Evolutionary conservation across 495 filamentous ascomycete genomes (phyloP).

Genomic region (Hypoxylon subgilvum): DNA sequence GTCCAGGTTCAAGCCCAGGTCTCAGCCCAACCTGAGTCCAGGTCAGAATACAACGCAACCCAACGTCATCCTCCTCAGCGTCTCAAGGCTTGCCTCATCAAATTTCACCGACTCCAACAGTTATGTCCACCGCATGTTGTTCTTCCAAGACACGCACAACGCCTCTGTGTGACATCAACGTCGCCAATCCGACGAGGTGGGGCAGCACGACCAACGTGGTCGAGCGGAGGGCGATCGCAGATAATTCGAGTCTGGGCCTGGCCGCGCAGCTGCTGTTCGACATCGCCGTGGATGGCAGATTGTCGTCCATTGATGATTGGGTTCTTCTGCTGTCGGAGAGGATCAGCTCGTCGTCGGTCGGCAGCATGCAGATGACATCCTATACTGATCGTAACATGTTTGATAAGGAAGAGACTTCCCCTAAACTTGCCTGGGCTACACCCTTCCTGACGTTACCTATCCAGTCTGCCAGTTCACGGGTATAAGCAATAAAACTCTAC

Average conservation of each 20-base stretch:
- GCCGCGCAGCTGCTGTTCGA: conserved; percentile 13
- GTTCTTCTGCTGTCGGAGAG: conserved; percentile 11
- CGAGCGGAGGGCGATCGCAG: neutral
- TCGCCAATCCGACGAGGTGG: conserved; percentile 14
- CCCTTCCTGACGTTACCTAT: no score
- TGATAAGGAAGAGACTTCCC: no score
- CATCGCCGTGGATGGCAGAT: no score
- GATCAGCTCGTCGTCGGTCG: neutral
- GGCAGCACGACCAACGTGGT: neutral
- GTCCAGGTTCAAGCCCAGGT: no score
- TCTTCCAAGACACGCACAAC: conserved; percentile 24
- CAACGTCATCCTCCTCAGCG: conserved; percentile 10
- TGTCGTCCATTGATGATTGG: no score
- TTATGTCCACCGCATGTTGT: conserved; percentile 11
- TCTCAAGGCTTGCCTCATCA: conserved; percentile 15
- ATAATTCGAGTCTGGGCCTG: conserved; percentile 15
- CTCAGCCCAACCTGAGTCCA: no score
- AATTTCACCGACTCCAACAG: conserved; percentile 22
- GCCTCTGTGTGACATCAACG: conserved; percentile 1
- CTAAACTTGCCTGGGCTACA: no score
- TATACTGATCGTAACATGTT: no score
- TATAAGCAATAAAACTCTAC: no score
- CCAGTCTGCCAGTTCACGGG: no score
- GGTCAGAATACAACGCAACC: conserved; percentile 1
- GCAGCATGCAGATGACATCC: conserved; percentile 12